Evolutionary conservation across 2,329 filamentous ascomycete genomes (phyloP).

Genomic region (Colletotrichum godetiae): DNA sequence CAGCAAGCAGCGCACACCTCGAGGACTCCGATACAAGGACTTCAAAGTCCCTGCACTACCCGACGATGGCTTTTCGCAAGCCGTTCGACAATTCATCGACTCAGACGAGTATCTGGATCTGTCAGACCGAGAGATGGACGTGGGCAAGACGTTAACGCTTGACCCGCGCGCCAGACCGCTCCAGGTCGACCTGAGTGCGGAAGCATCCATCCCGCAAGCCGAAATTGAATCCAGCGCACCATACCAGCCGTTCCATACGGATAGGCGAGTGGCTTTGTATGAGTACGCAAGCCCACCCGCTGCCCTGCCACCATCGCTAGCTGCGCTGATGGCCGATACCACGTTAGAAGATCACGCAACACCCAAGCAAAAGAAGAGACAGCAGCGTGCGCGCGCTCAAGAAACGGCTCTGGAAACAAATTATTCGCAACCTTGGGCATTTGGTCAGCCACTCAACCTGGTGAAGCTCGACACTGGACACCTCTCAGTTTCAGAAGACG

Average conservation of each 20-base stretch:
- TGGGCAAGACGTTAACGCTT: conserved; percentile 64
- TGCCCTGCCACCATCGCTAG: conserved; percentile 47
- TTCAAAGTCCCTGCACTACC: conserved; percentile 73
- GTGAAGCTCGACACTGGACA: conserved; percentile 66
- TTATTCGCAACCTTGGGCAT: conserved; percentile 60
- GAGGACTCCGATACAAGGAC: conserved; percentile 71
- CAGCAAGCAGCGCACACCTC: conserved; percentile 62
- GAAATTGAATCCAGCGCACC: conserved; percentile 97
- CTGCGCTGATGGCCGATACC: conserved; percentile 53
- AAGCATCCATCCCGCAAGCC: conserved; percentile 76
- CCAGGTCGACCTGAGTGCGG: conserved; percentile 59
- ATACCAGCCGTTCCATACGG: conserved; percentile 96
- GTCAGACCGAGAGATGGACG: conserved; percentile 63
- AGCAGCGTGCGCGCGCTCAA: conserved; percentile 40
- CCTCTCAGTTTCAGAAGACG: conserved; percentile 60
- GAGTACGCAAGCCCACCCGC: conserved; percentile 62
- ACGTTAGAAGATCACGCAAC: conserved; percentile 52
- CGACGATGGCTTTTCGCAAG: conserved; percentile 67
- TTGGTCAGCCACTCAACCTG: conserved; percentile 65
- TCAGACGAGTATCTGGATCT: conserved; percentile 67
- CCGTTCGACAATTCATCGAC: conserved; percentile 67
- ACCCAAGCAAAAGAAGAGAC: conserved; percentile 51
- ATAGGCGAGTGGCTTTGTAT: conserved; percentile 83
- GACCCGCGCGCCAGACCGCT: conserved; percentile 53
- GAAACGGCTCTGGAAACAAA: conserved; percentile 34